phyloP scores from a whole-genome alignment of 2,329 filamentous ascomycete genomes.

The Elsinoe ampelina region DNA sequence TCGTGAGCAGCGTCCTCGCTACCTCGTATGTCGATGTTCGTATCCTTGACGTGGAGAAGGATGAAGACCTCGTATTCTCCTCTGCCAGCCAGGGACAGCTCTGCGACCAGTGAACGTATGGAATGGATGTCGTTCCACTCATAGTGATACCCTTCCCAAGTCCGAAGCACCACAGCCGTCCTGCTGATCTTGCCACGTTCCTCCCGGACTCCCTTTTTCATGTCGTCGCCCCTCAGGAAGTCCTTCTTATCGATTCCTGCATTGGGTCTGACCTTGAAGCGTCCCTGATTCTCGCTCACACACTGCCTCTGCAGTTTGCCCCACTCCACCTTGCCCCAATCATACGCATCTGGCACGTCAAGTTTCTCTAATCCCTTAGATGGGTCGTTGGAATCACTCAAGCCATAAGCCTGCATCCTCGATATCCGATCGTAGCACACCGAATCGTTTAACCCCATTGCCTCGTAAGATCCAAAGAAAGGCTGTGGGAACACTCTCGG shows the following conservation, averaged over 20 bases:
- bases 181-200: constrained; percentile 37
- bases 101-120: constrained; percentile 69
- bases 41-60: constrained; percentile 73
- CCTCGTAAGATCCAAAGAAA: constrained; percentile 72
- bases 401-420: constrained; percentile 77
- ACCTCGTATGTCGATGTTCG: constrained; percentile 69
- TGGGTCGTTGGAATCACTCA: constrained; percentile 82
- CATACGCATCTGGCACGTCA: constrained; percentile 35
- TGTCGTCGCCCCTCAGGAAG: constrained; percentile 17
- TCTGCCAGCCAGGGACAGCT: constrained; percentile 66
- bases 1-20: constrained; percentile 63
- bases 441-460: constrained; percentile 69
- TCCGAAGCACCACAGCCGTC: constrained; percentile 71
- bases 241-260: constrained; percentile 24
- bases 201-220: constrained; percentile 18
- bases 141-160: constrained; percentile 74
- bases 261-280: constrained; percentile 48
- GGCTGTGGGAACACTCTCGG: constrained; percentile 68
- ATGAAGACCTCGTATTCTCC: constrained; percentile 79
- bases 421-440: constrained; percentile 92
- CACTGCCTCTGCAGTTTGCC: constrained; percentile 67
- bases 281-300: constrained; percentile 57
- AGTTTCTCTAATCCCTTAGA: constrained; percentile 48
- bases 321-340: constrained; percentile 72
- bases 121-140: constrained; percentile 72